Base-by-base conservation (phyloP, 2,329 filamentous ascomycete genomes). In the Lachnellula willkommii region DNA sequence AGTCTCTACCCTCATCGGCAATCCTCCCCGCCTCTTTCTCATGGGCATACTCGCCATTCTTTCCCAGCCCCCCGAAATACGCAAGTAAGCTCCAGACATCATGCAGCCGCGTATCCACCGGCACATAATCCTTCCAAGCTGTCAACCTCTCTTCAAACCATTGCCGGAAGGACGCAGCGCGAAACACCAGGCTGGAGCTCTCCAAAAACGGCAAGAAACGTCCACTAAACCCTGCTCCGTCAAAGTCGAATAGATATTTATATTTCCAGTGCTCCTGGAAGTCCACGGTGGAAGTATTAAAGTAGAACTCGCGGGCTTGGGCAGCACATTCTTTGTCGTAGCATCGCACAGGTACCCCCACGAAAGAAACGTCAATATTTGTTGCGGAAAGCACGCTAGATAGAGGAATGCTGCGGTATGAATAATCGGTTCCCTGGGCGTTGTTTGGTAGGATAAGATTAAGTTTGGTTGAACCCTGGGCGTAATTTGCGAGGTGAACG, bases 111-210 rank as follows among this genome's bases (percentile, higher is more conserved):
- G 71, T 75, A 63, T 85, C 81, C 61, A 86, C 74, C 0, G 84
- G 84, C 0, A 86, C 75, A 60, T 83, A 87, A 67, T 87, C 84
- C 22, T 74, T 71, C 84, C 84, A 88, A 0, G 80, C 75, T 14
- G 81, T 73, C 2, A 87, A 69, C 2, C 84, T 75, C 36, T 78
- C 75, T 61, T 85, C 83, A 63, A 84, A 83, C 84, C 84, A 88
- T 55, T 85, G 83, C 24, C 77, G 74, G 66, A 84, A 87, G 24
- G 85, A 72, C 2, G 80, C 83, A 0, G 79, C 77, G 59, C 84
- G 83, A 66, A 86, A 77, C 0, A 79, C 79, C 2, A 84, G 67
- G 3, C 75, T 79, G 1, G 69, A 75, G 12, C 74, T 79, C 14
- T 73, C 69, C 12, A 86, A 67, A 62, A 84, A 83, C 0, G 73